Evolutionary conservation across 805 yeast species (phyloP).

Genomic region (Lipomyces kockii): DNA sequence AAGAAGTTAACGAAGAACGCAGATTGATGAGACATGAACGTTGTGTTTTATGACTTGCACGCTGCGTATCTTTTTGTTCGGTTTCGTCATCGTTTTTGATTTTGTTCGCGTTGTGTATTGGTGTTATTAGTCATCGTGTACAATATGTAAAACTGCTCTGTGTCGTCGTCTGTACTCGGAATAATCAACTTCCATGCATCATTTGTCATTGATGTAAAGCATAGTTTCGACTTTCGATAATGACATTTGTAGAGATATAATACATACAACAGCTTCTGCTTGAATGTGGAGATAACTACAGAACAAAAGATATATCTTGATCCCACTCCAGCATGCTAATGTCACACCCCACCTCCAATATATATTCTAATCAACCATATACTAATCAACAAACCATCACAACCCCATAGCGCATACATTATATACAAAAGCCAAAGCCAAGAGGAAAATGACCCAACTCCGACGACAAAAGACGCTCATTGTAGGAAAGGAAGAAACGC

Average conservation of each 20-base stretch:
- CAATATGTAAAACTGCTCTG: conserved; percentile 5
- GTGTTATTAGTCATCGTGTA: conserved; percentile 1
- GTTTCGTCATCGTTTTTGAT: neutral
- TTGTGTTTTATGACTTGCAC: neutral
- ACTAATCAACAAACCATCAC: neutral
- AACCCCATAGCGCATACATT: too few relatives aligned
- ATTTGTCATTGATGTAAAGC: neutral
- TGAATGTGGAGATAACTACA: too few relatives aligned
- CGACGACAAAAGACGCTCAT: neutral
- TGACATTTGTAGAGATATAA: neutral
- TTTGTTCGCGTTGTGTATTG: neutral
- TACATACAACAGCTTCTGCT: neutral
- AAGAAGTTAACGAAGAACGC: neutral
- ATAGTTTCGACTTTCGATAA: neutral
- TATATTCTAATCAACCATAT: neutral
- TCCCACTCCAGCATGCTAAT: neutral
- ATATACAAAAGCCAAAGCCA: conserved; percentile 1
- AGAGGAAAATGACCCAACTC: neutral
- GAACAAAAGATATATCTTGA: neutral
- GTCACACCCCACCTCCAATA: neutral
- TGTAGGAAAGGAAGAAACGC: too few relatives aligned
- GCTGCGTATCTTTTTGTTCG: neutral
- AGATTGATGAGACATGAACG: neutral
- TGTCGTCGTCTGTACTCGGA: neutral
- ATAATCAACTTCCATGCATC: neutral